Base-by-base conservation (phyloP, 2,329 filamentous ascomycete genomes). In the Albophoma yamanashiensis region DNA sequence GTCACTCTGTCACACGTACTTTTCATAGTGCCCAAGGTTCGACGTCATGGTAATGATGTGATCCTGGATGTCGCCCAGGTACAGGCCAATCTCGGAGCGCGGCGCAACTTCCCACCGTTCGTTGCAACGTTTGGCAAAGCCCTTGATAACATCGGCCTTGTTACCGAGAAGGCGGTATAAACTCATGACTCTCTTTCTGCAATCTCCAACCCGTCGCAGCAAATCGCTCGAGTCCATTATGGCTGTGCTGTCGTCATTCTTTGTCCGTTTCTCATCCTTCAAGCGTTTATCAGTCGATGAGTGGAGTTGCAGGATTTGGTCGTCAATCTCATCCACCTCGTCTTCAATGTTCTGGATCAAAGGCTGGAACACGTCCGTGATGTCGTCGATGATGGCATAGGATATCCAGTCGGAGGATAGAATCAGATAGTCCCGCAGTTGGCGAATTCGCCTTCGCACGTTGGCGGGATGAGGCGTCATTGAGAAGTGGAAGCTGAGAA, bases 1-100 rank as follows among this genome's bases (percentile, higher is more conserved):
- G 57, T 15, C 20, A 39, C 22, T 12, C 11, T 31, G 57, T 15
- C 20, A 39, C 22, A 79, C 87, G 69, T 79, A 94, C 90, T 92
- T 96, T 75, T 99, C 94, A 69, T 97, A 97, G 72, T 99, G 94
- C 65, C 87, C 89, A 70, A 99, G 76, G 71, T 97, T 99, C 58
- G 89, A 90, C 43, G 93, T 97, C 94, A 99, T 99, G 64, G 94
- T 99, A 67, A 99, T 87, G 67, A 99, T 97, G 72, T 99, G 94
- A 77, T 99, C 94, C 74, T 99, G 94, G 64, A 99, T 99, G 77
- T 99, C 94, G 63, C 94, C 94, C 61, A 99, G 79, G 74, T 97
- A 99, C 58, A 99, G 76, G n/a, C 94, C 94, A 71, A 99, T 97
- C 72, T 99, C 94, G 40, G 89, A 94, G 63, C 92, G 84, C 14